Base-by-base conservation (phyloP, 164 flowering plant genomes). In the Magnolia sinica region DNA sequence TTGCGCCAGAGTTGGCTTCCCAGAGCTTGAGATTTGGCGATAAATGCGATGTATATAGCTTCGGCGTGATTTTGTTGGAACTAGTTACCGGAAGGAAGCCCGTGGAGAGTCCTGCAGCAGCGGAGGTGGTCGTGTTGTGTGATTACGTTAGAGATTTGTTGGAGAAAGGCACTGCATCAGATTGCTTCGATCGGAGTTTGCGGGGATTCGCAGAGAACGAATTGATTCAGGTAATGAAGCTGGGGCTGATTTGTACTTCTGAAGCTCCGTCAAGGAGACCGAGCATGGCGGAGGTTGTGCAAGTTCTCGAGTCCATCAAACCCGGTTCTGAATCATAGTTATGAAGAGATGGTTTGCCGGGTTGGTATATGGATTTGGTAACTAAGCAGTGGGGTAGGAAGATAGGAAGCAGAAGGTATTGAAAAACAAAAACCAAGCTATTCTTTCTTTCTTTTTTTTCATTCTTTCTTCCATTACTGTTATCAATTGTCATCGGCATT, bases 251-350 rank as follows among this genome's bases (percentile, higher is more conserved):
- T 51, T 94, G 98, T 82, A 93, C 97, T 18, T 82, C 97, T 20
- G 96, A 93, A 75, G 73, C 76, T 79, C 88, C 99, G 23, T 78
- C 87, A 8, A 89, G 89, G 83, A 90, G 99, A 80, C 99, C 99
- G 0, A 93, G 91, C 87, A 96, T 96, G 99, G 94, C 94, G 55
- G 99, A 94, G 85, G 98, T 89, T 76, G 95, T 94, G 78, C 97
- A 94, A 85, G 87, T 94, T 78, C 95, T 96, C 22, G 99, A 96
- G 81, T 88, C 98, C 69, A 88, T 96, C 20, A 87, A 94, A 84
- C 80, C 87, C 68, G 91, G 88, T 78, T 76, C 70, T 64, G 92
- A 76, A 73, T 82, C 82, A 70, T 81, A 81, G 71, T 45, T 49
- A 52, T 49, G 13, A 75, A 55, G 70, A 14, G 69, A 37, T 1